Evolutionary conservation across 2,329 filamentous ascomycete species (phyloP).

Genomic region (Ambrosiella beaveri): DNA sequence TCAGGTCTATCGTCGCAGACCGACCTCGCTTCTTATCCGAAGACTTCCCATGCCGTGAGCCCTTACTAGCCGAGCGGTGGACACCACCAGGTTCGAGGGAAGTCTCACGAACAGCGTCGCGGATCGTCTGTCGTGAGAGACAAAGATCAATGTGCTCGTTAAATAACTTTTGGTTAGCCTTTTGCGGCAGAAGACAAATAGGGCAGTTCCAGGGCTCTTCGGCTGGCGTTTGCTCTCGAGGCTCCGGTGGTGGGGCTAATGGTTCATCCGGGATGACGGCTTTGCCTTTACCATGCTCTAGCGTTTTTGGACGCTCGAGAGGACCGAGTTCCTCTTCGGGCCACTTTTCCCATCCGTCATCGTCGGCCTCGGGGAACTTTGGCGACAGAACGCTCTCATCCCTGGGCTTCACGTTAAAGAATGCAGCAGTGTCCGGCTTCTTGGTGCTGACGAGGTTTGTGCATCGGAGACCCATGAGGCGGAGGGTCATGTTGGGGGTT

Average conservation of each 20-base stretch:
- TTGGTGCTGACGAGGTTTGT: constrained; percentile 78
- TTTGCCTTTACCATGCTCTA: not conserved
- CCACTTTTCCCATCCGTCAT: constrained; percentile 48
- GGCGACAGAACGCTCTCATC: not conserved
- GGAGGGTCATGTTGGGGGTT: constrained; percentile 57
- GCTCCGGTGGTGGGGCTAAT: too few relatives aligned
- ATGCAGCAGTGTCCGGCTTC: constrained; percentile 56
- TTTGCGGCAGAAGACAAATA: constrained; percentile 63
- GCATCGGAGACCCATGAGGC: constrained; percentile 76
- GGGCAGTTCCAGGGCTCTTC: constrained; percentile 64
- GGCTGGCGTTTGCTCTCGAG: not conserved
- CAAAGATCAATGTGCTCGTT: constrained; percentile 90
- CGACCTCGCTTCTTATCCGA: constrained; percentile 15
- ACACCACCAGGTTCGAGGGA: constrained; percentile 17
- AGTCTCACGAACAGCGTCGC: constrained; percentile 52
- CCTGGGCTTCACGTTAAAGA: constrained; percentile 48
- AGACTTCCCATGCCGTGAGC: not conserved
- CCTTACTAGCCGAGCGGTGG: constrained; percentile 13
- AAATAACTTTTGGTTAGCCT: constrained; percentile 57
- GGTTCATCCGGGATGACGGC: too few relatives aligned
- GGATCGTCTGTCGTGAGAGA: constrained; percentile 70
- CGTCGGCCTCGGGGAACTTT: constrained; percentile 4
- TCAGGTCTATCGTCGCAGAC: constrained; percentile 23
- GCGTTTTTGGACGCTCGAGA: constrained; percentile 6
- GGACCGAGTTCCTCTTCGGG: constrained; percentile 43